phyloP scores from a whole-genome alignment of 768 basidiomycete genomes.

The Rhizopogon vinicolor region DNA sequence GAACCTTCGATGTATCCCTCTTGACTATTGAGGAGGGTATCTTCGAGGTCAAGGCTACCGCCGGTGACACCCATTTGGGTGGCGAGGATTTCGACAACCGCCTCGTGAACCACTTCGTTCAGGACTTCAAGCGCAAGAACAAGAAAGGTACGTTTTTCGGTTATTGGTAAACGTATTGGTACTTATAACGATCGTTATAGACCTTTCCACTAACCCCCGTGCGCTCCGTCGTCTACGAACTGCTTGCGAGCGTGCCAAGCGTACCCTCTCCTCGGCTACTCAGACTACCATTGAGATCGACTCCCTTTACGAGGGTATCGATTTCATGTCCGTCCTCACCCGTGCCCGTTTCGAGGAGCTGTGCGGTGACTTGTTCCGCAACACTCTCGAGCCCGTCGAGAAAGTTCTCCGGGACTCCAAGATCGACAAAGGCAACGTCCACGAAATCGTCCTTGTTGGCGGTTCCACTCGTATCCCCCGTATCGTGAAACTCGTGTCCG shows the following conservation, averaged over 20 bases:
- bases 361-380: slow-evolving; percentile 92
- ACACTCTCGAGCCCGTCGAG: slow-evolving; percentile 93
- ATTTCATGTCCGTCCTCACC: slow-evolving; percentile 97
- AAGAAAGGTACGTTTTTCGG: slow-evolving; percentile 67
- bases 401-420: slow-evolving; percentile 97
- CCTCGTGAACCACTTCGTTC: slow-evolving; percentile 94
- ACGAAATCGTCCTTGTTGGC: slow-evolving; percentile 97
- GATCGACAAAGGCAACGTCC: slow-evolving; percentile 93
- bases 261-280: slow-evolving; percentile 93
- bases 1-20: slow-evolving; percentile 97
- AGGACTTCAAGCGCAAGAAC: slow-evolving; percentile 97
- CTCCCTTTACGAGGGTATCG: slow-evolving; percentile 95
- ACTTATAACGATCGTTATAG: slow-evolving; percentile 31
- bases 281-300: slow-evolving; percentile 98
- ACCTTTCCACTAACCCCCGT: slow-evolving; percentile 88
- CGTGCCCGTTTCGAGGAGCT: slow-evolving; percentile 98
- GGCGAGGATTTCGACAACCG: slow-evolving; percentile 99
- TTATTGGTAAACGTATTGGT: background rate
- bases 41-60: slow-evolving; percentile 97
- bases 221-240: slow-evolving; percentile 96
- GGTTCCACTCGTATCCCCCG: slow-evolving; percentile 98
- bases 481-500: slow-evolving; percentile 95
- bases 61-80: slow-evolving; percentile 97
- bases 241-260: slow-evolving; percentile 98
- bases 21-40: slow-evolving; percentile 96